Percentiles rank a stretch among this genome's conserved stretches.
Evolutionary conservation across 23 red algal genomes (phyloP).

Genomic region (Gracilaria caudata): DNA sequence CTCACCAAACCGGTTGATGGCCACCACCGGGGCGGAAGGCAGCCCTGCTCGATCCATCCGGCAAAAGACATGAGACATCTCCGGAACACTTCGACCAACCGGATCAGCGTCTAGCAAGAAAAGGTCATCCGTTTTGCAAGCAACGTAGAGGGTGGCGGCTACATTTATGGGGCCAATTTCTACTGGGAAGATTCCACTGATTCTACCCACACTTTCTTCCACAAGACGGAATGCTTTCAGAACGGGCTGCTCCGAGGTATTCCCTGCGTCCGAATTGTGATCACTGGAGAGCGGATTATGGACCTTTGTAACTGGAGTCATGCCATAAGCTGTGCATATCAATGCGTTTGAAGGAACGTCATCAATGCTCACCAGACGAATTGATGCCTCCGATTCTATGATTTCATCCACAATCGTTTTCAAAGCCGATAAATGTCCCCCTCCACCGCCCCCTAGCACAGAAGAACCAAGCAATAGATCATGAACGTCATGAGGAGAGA

Average conservation of each 20-base stretch:
- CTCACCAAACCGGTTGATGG: background rate
- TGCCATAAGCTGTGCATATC: background rate
- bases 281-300: no score
- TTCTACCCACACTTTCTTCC: background rate
- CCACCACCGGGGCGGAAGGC: background rate
- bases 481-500: background rate
- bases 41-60: background rate
- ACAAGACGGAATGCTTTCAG: background rate
- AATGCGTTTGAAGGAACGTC: background rate
- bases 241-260: background rate
- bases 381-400: background rate
- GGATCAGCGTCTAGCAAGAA: slow-evolving; percentile 19
- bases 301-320: background rate
- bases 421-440: background rate
- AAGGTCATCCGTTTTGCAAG: background rate
- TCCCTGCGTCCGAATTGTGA: background rate
- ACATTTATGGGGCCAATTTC: slow-evolving; percentile 3
- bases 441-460: background rate
- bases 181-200: background rate
- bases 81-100: slow-evolving; percentile 12
- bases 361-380: background rate
- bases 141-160: slow-evolving; percentile 2
- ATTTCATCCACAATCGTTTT: background rate
- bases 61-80: background rate
- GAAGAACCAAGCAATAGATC: background rate